Base-by-base conservation (phyloP, 108 stramenopile species). In the Licmophora abbreviata region DNA sequence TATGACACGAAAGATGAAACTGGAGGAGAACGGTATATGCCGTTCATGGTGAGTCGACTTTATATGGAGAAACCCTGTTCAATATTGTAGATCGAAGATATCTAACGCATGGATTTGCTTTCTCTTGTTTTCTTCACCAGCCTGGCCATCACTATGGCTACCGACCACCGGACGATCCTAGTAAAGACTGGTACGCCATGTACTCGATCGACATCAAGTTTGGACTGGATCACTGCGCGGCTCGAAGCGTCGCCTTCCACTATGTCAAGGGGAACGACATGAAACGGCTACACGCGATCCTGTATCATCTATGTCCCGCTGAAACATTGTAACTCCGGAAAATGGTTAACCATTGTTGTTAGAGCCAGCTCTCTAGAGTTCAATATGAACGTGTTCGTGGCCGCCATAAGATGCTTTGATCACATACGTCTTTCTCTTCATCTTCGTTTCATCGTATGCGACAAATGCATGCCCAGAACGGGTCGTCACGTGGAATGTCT, bases 11-110 rank as follows among this genome's bases (percentile, higher is more conserved):
- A 92, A 44, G 97, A 97, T 49, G 79, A 78, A 24, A 44, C 54
- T 7, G 93, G 93, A 0, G 75, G 92, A 0, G 97, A 97, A 53
- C 69, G 97, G 17, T 97, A 95, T 56, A 92, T 88, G 83, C 94
- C 94, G 12, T 97, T 96, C 66, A 55, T 76, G 60, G 48, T 50
- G 33, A 50, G 48, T 4, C 20, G 5, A 18, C 5, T 5, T 5
- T 20, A 40, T 40, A n/a, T n/a, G n/a, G n/a, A n/a, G n/a, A n/a
- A n/a, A n/a, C 20, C 38, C 38, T 40, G 5, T 40, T 5, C 38
- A 18, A 18, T 40, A 1, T 2, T 2, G 15, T 2, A 18, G 38
- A 3, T 2, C 20, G 38, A 18, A 4, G 3, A 18, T 40, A 18
- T 40, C 20, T 15, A 11, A 35, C 34, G 12, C 34, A 11, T 35